Base-by-base conservation (phyloP, 352 stramenopile species). In the Pythium chondricola region DNA sequence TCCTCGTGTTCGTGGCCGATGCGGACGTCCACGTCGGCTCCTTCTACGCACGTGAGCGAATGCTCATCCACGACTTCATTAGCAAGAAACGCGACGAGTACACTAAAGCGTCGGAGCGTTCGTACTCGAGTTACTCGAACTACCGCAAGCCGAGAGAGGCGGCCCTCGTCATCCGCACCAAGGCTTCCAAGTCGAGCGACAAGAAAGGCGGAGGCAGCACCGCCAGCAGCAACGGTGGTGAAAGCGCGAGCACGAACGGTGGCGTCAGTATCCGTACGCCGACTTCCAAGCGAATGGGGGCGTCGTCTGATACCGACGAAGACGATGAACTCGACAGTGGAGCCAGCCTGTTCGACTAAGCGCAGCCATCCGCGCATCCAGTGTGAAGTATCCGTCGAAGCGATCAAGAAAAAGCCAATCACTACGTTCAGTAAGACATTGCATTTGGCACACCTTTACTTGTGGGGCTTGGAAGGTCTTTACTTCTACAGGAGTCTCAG, bases 141-240 rank as follows among this genome's bases (percentile, higher is more conserved):
- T 83, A 84, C 36, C 61, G 70, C 35, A 92, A 89, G 38, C 77
- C 80, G 3, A 88, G 85, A 48, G 80, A 92, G 49, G 68, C 80
- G 1, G 80, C 76, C 9, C 57, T 92, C 13, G 77, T 92, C 24
- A 93, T 89, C 45, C 81, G 74, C 37, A 90, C 76, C 18, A 77
- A 86, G 52, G 36, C 54, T 4, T 82, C 72, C 3, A 80, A 66
- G n/a, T 73, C 75, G 20, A 69, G 67, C 30, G 75, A 74, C 25
- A 61, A 80, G 30, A 71, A 83, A 33, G 72, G 71, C 21, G 65
- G 71, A 21, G 61, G 61, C 6, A 84, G 73, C 43, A 70, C 59
- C 6, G 69, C 66, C 2, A 88, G 74, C 37, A 81, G 72, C 54
- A 83, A 52, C 22, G 64, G 56, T 26, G 68, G 69, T 20, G 68